A percentile compares a stretch with the other conserved stretches of the same genome.
Conservation (phyloP, 345 rosid species). For the Erodium maritimum region DNA sequence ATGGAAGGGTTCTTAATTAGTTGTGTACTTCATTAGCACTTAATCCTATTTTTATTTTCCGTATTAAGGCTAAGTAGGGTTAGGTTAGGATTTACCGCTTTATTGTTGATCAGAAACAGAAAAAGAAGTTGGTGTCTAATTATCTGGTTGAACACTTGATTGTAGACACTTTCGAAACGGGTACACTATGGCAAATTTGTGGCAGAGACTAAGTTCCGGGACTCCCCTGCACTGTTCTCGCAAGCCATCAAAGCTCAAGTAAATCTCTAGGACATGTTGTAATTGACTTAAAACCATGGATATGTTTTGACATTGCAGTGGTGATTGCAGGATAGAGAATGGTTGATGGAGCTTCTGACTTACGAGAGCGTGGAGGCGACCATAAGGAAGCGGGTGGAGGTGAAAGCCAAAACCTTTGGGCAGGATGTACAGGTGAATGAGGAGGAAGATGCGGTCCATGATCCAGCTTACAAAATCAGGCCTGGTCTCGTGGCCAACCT, state of each 20-base stretch:
- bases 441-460: constrained; percentile 10
- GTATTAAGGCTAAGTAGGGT: too few species aligned
- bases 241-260: constrained; percentile 49
- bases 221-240: constrained; percentile 28
- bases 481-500: constrained; percentile 46
- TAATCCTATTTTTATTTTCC: too few species aligned
- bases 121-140: too few species aligned
- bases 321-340: constrained; percentile 38
- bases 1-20: too few species aligned
- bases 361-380: constrained; percentile 39
- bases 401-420: constrained; percentile 37
- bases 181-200: constrained; percentile 45
- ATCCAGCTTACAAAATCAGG: constrained; percentile 39
- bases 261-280: too few species aligned
- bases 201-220: constrained; percentile 60
- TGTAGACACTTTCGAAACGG: constrained; percentile 56
- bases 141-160: too few species aligned
- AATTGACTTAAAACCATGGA: too few species aligned
- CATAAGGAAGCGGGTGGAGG: constrained; percentile 44
- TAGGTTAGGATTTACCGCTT: too few species aligned
- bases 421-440: constrained; percentile 19
- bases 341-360: constrained; percentile 41
- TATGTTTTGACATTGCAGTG: too few species aligned
- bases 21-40: too few species aligned
- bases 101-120: too few species aligned